Percentiles rank a stretch among this genome's conserved stretches.
These are phyloP conservation scores for Phytophthora sp. DNA, from an alignment of 352 stramenopile genomes.

Conservation along the genomic window DNA sequence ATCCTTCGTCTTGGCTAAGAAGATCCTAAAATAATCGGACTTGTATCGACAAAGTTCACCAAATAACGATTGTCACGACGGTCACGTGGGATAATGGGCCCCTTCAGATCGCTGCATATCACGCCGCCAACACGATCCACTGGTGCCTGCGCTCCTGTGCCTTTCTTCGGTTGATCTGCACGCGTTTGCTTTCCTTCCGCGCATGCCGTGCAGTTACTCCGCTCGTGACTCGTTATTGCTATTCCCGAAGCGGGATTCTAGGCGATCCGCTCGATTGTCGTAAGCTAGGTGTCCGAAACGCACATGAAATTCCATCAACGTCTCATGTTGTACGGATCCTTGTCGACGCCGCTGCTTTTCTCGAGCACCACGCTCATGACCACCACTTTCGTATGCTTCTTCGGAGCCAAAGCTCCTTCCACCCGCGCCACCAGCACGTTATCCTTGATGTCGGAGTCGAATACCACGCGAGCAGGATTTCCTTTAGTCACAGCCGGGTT, in stretches of 20 bases:
- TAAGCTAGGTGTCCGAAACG: conserved; percentile 4
- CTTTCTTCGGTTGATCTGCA: conserved; percentile 2
- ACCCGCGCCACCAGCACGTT: no score
- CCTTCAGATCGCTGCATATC: conserved; percentile 29
- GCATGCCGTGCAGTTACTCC: no score
- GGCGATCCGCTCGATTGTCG: conserved; percentile 4
- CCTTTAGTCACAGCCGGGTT: no score
- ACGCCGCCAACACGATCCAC: conserved; percentile 16
- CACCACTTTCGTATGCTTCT: no score
- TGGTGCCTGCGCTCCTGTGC: conserved; percentile 13
- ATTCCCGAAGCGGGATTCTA: conserved; percentile 10
- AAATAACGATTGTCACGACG: conserved; percentile 1
- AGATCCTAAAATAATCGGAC: background rate
- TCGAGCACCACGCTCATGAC: no score
- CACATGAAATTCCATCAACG: no score
- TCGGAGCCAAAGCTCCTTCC: no score
- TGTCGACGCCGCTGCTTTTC: no score
- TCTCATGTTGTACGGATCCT: no score
- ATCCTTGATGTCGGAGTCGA: no score
- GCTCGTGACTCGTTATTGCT: background rate
- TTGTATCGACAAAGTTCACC: background rate
- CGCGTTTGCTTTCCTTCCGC: conserved; percentile 25
- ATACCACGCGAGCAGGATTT: no score
- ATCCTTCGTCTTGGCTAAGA: background rate
- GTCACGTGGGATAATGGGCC: conserved; percentile 10